These are phyloP conservation scores for Eucommia ulmoides DNA, from an alignment of 257 asterid species.

Conservation along the genomic window DNA sequence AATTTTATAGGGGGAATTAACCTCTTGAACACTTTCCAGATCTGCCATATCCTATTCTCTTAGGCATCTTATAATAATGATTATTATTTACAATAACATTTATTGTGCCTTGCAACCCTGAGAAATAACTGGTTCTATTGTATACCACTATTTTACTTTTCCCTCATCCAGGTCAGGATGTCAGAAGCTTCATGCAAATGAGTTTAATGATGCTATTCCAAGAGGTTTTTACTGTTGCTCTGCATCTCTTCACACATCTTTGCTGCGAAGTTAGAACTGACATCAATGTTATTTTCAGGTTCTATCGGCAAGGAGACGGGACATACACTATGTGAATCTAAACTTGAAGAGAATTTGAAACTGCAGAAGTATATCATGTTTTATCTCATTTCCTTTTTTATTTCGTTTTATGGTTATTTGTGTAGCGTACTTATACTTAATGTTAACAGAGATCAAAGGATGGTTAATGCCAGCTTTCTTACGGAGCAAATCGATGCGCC, in stretches of 20 bases:
- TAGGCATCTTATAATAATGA: too few species aligned
- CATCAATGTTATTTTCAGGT: conserved; percentile 28
- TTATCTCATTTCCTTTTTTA: conserved; percentile 5
- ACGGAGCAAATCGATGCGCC: conserved; percentile 35
- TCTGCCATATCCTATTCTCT: too few species aligned
- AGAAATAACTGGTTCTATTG: too few species aligned
- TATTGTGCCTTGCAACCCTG: too few species aligned
- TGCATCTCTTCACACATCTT: conserved; percentile 6
- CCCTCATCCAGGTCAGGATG: conserved; percentile 41
- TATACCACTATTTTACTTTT: too few species aligned
- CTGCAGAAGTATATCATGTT: conserved; percentile 29
- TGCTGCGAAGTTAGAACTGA: conserved; percentile 5
- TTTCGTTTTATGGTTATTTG: too few species aligned
- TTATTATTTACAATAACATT: too few species aligned
- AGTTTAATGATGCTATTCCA: conserved; percentile 17
- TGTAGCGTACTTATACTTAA: too few species aligned
- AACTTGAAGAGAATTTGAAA: conserved; percentile 25
- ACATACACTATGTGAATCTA: conserved; percentile 16
- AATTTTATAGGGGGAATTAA: too few species aligned
- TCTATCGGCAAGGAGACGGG: conserved; percentile 19
- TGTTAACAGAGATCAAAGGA: conserved; percentile 24
- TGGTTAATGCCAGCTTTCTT: conserved; percentile 18
- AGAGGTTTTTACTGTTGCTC: conserved; percentile 29
- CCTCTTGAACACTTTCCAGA: too few species aligned
- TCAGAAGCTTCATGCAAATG: conserved; percentile 24